Percentiles rank a stretch among this genome's conserved stretches.
Evolutionary conservation across 2,329 filamentous ascomycete species (phyloP).

Genomic region (Scytalidium sp.): DNA sequence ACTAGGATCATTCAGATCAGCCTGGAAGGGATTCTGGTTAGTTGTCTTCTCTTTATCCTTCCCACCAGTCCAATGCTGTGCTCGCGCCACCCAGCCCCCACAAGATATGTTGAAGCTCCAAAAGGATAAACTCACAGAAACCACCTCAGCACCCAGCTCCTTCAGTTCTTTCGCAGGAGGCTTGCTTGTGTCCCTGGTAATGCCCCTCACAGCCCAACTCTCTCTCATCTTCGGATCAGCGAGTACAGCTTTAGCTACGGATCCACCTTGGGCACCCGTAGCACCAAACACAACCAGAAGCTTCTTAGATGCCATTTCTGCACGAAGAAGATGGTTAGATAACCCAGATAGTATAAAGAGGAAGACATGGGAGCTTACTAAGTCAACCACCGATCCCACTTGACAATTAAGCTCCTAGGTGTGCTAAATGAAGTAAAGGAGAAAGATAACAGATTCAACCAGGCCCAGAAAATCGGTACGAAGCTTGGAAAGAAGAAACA

Average conservation of each 20-base stretch:
- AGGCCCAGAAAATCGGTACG: too few relatives aligned
- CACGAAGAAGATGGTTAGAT: neutral
- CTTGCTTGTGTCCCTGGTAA: slow-evolving; percentile 44
- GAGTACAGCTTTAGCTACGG: slow-evolving; percentile 48
- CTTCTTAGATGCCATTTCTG: slow-evolving; percentile 29
- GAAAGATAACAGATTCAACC: too few relatives aligned
- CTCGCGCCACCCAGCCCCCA: too few relatives aligned
- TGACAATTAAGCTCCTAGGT: too few relatives aligned
- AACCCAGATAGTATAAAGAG: too few relatives aligned
- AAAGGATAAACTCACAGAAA: slow-evolving; percentile 27
- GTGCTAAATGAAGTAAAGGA: too few relatives aligned
- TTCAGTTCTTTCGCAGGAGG: slow-evolving; percentile 37
- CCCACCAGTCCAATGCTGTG: too few relatives aligned
- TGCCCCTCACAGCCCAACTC: slow-evolving; percentile 41
- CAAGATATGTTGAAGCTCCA: neutral
- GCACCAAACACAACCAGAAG: slow-evolving; percentile 44
- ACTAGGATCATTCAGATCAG: slow-evolving; percentile 39
- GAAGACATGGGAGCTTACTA: too few relatives aligned
- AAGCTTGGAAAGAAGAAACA: too few relatives aligned
- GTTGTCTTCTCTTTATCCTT: neutral
- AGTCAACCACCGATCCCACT: too few relatives aligned
- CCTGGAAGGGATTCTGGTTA: slow-evolving; percentile 10
- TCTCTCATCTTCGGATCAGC: slow-evolving; percentile 38
- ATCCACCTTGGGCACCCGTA: slow-evolving; percentile 50
- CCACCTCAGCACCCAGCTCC: slow-evolving; percentile 39